These are phyloP conservation scores for Colletotrichum graminicola DNA, from an alignment of 2,329 filamentous ascomycete species.

Conservation along the genomic window DNA sequence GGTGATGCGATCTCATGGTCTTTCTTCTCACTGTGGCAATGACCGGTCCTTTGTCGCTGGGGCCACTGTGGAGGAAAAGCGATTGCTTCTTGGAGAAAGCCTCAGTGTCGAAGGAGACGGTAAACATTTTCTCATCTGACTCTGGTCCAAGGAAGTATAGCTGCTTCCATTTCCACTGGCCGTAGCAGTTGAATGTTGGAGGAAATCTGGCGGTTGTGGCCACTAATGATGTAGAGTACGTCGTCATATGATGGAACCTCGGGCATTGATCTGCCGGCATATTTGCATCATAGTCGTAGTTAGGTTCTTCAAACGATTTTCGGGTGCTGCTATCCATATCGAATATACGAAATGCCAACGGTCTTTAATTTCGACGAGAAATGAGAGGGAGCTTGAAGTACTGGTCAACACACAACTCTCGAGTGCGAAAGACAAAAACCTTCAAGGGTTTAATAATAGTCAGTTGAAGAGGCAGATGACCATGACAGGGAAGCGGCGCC, in stretches of 20 bases:
- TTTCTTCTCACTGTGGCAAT: constrained; percentile 19
- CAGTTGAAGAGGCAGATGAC: not conserved
- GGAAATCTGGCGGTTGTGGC: constrained; percentile 26
- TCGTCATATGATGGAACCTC: constrained; percentile 1
- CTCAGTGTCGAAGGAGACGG: constrained; percentile 12
- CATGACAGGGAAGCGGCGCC: not conserved
- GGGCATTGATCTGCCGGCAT: constrained; percentile 2
- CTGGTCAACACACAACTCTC: not conserved
- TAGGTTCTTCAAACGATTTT: not conserved
- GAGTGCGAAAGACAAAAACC: fast-evolving
- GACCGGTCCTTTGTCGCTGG: constrained; percentile 8
- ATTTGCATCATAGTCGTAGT: not conserved
- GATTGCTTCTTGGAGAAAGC: constrained; percentile 27
- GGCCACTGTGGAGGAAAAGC: constrained; percentile 30
- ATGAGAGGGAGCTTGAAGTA: not conserved
- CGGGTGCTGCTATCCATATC: not conserved
- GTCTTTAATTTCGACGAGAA: too few species aligned
- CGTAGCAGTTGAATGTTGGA: constrained; percentile 31
- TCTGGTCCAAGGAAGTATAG: constrained; percentile 28
- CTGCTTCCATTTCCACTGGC: constrained; percentile 31
- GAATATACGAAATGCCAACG: not conserved
- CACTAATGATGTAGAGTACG: constrained; percentile 1
- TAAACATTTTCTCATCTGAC: constrained; percentile 17
- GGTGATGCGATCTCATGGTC: not conserved
- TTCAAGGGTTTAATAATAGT: not conserved